Evolutionary conservation across 768 basidiomycete genomes (phyloP).

Genomic region (Coprinopsis cinerea): DNA sequence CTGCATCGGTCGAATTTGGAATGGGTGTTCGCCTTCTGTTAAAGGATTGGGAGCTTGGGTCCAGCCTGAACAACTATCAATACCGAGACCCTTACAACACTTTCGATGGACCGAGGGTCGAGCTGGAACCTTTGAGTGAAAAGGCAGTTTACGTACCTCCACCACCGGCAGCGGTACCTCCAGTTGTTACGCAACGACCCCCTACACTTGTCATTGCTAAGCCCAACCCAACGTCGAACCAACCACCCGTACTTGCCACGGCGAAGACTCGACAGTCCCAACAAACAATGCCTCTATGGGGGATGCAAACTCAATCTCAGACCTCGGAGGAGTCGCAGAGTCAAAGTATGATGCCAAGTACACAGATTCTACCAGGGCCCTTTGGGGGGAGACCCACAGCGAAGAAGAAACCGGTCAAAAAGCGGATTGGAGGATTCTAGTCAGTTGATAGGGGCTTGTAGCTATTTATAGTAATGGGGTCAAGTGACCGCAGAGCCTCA

Average conservation of each 20-base stretch:
- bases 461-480: conserved; percentile 8
- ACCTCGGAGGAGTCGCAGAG: conserved; percentile 6
- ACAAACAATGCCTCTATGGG: not conserved
- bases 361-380: conserved; percentile 66
- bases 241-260: not conserved
- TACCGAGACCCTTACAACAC: conserved; percentile 53
- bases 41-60: conserved; percentile 60
- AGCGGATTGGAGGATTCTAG: conserved; percentile 71
- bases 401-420: conserved; percentile 59
- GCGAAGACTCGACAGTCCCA: conserved; percentile 9
- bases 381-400: conserved; percentile 55
- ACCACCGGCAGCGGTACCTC: conserved; percentile 3
- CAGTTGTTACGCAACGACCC: conserved; percentile 3
- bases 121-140: too few relatives aligned
- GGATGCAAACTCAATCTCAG: conserved; percentile 6
- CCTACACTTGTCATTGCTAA: not conserved
- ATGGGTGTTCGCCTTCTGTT: conserved; percentile 59
- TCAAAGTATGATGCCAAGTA: conserved; percentile 51
- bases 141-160: not conserved
- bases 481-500: conserved; percentile 8
- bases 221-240: conserved; percentile 1
- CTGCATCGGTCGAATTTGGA: conserved; percentile 23
- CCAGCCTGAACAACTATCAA: conserved; percentile 41
- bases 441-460: not conserved
- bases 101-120: conserved; percentile 13